Base-by-base conservation (phyloP, 2,329 filamentous ascomycete species). In the Pestalotiopsis sp. region DNA sequence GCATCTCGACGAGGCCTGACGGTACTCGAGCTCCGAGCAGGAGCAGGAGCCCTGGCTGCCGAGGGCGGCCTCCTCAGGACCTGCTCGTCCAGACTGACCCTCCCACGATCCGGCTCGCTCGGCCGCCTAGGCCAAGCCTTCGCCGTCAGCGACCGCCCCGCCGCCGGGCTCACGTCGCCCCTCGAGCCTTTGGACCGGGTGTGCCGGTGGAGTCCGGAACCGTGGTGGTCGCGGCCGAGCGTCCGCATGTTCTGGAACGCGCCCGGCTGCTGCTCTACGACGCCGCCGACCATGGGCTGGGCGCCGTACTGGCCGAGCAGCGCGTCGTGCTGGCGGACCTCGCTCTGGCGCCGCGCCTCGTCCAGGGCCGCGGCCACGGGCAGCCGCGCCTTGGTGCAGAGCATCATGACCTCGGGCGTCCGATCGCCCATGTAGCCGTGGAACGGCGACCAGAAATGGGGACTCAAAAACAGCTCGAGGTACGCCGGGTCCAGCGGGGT, bases 391-490 rank as follows among this genome's bases (percentile, higher is more conserved):
- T 69, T 68, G 57, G 66, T 68, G 20, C n/a, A 44, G n/a, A 63
- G 60, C n/a, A 44, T 5, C 60, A 63, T 63, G 63, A 71, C 61
- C 68, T 71, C 72, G 24, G 66, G 11, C 2, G 70, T 58, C 2
- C 73, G 73, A 0, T 66, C 24, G 0, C n/a, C 26, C 56, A 75
- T 48, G 1, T 57, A 44, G 3, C 13, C 22, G 10, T 71, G 72
- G 52, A 77, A 77, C 11, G 70, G 66, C 3, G 2, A 3, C 68
- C 73, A 78, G 71, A 76, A 77, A 2, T 56, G 66, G 62, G 72
- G 71, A 56, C 71, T 68, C 0, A 75, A 71, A n/a, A 78, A 71
- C 0, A 74, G 72, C 0, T 71, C 70, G 3, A 77, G 64, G 4
- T 69, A 66, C 1, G 30, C 7, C 3, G 69, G 59, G 3, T 73